Base-by-base conservation (phyloP, 495 filamentous ascomycete genomes). In the Aspergillus sclerotiicarbonarius region DNA sequence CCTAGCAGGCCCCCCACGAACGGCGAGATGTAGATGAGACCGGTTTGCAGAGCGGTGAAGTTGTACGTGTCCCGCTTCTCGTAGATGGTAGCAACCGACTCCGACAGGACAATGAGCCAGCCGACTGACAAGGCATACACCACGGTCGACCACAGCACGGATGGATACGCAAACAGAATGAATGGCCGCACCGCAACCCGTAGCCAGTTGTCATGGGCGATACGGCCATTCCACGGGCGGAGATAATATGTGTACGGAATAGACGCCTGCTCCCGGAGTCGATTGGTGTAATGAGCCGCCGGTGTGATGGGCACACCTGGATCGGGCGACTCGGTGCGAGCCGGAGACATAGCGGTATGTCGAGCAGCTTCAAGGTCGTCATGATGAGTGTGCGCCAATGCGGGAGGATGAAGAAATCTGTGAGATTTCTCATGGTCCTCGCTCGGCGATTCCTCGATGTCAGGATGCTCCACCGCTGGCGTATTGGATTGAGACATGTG, bases 81-180 rank as follows among this genome's bases (percentile, higher is more conserved):
- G 72, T 87, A 97, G 60, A 95, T 90, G 45, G 82, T 76, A 0
- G 90, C 83, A 0, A 96, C 84, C 0, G 87, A 87, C 71, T 97
- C 92, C 1, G 94, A 97, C 12, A 97, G 83, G 30, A 97, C 89
- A 58, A 98, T 96, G 45, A 98, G 78, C 94, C 93, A 97, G 16
- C 93, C 92, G n/a, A 97, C 83, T 5, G 89, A 91, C 61, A 94
- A 85, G 0, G 91, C 76, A 70, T 98, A 98, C 31, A 97, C 85
- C 0, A 89, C 79, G 0, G 91, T 77, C 37, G 89, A 93, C 93
- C 93, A 98, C 20, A 98, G 83, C 13, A 98, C 88, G 0, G 90
- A 81, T 0, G 94, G 94, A 66, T 97, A 97, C 2, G 85, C 82
- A 66, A 87, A 96, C 6, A 97, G 80, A 46, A 96, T 85, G 47